Conservation (phyloP, 106 monocot species). For the Platanthera guangdongensis region DNA sequence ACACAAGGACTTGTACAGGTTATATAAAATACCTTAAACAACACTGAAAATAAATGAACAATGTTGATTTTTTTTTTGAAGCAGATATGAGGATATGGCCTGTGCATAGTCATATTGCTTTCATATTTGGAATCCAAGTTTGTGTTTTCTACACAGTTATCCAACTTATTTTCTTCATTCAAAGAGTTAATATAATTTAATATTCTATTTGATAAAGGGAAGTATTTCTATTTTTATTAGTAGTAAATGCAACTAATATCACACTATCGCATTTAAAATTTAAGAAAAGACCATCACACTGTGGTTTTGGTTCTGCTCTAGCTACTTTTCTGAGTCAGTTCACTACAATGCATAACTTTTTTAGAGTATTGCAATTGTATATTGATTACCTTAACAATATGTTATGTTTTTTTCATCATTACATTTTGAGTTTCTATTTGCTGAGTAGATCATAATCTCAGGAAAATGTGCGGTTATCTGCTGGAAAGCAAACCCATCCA, state of each 20-base stretch:
- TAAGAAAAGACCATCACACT: background rate
- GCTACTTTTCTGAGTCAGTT: background rate
- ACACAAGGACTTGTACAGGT: background rate
- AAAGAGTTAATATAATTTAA: background rate
- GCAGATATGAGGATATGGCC: background rate
- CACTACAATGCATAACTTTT: background rate
- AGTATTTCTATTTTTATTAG: no score
- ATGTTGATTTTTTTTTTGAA: background rate
- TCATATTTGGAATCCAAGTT: background rate
- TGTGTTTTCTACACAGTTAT: background rate
- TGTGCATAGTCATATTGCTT: background rate
- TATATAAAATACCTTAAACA: background rate
- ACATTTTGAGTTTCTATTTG: slow-evolving; percentile 1
- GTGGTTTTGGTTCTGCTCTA: background rate
- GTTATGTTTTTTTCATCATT: background rate
- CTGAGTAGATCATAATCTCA: slow-evolving; percentile 13
- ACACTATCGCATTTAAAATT: no score
- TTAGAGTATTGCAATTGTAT: background rate
- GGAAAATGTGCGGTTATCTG: slow-evolving; percentile 54
- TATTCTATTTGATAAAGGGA: background rate
- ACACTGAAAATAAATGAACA: background rate
- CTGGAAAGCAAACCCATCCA: slow-evolving; percentile 73
- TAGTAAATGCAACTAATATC: no score
- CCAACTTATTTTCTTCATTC: background rate
- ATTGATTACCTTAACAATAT: background rate